These are phyloP conservation scores for Didymella glomerata DNA, from an alignment of 2,329 filamentous ascomycete genomes.

Conservation along the genomic window DNA sequence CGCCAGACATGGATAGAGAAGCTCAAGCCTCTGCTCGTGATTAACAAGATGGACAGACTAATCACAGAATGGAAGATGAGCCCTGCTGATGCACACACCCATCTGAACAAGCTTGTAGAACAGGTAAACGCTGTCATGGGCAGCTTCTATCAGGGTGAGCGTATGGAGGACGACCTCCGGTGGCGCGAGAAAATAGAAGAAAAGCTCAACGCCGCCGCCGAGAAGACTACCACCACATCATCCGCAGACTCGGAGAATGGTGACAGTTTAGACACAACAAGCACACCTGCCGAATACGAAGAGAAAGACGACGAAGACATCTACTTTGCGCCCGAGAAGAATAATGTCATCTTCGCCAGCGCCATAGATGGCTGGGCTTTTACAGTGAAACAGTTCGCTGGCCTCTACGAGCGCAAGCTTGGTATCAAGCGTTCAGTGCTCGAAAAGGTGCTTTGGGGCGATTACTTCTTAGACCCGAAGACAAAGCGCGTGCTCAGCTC, in stretches of 20 bases:
- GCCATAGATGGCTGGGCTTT: conserved; percentile 99
- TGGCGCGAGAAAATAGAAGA: conserved; percentile 96
- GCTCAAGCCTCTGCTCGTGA: conserved; percentile 89
- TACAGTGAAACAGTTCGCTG: conserved; percentile 91
- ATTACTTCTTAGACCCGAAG: conserved; percentile 95
- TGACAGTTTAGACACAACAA: conserved; percentile 59
- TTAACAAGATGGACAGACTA: conserved; percentile 98
- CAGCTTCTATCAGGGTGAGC: conserved; percentile 96
- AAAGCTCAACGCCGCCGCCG: conserved; percentile 74
- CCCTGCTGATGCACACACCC: conserved; percentile 85
- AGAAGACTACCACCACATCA: conserved; percentile 65
- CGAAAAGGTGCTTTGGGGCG: conserved; percentile 96
- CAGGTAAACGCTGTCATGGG: conserved; percentile 97
- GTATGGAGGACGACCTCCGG: conserved; percentile 97
- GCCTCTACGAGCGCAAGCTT: conserved; percentile 93
- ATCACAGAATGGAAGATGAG: conserved; percentile 95
- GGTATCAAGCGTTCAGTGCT: conserved; percentile 88
- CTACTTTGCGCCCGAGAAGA: conserved; percentile 97
- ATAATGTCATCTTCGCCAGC: conserved; percentile 98
- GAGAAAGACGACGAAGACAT: conserved; percentile 96
- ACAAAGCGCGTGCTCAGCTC: conserved; percentile 90
- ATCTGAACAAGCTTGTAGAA: conserved; percentile 87
- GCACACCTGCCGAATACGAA: conserved; percentile 71
- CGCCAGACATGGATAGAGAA: conserved; percentile 96
- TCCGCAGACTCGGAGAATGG: conserved; percentile 61